Evolutionary conservation across 306 rosid species (phyloP).

Genomic region (Malus sieversii): DNA sequence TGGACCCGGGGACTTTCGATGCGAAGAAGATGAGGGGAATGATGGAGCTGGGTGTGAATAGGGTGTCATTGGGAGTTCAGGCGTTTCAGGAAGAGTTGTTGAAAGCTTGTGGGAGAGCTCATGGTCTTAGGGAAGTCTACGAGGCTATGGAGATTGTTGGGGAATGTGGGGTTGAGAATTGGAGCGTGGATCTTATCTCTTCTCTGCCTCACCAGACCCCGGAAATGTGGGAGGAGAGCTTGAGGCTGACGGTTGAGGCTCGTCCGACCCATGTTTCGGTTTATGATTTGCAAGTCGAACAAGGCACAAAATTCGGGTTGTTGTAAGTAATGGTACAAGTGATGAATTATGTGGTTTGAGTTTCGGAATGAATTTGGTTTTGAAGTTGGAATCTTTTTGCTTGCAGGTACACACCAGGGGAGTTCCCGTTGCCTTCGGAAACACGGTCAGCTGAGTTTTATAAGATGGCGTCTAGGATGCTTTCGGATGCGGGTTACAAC

Average conservation of each 20-base stretch:
- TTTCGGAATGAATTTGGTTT: conserved; percentile 11
- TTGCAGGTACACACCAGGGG: conserved; percentile 76
- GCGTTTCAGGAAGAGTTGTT: conserved; percentile 81
- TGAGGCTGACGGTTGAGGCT: conserved; percentile 59
- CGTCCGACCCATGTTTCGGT: conserved; percentile 78
- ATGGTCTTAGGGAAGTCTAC: conserved; percentile 63
- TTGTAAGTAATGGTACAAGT: conserved; percentile 38
- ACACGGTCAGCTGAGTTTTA: conserved; percentile 68
- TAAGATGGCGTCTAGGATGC: conserved; percentile 68
- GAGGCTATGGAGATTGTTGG: conserved; percentile 68
- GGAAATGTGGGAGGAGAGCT: conserved; percentile 83
- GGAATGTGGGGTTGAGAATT: conserved; percentile 64
- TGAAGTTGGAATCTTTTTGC: conserved; percentile 13
- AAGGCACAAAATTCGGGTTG: conserved; percentile 74
- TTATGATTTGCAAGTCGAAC: conserved; percentile 85
- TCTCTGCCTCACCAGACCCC: conserved; percentile 76
- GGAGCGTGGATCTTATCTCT: conserved; percentile 92
- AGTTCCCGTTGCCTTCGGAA: conserved; percentile 89
- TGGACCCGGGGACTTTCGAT: conserved; percentile 96
- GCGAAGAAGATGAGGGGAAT: conserved; percentile 45
- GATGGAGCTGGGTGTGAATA: conserved; percentile 65
- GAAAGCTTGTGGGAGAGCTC: conserved; percentile 87
- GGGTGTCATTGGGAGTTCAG: conserved; percentile 92
- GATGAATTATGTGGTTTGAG: not conserved
- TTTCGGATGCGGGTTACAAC: conserved; percentile 46